Evolutionary conservation across 23 red algal genomes (phyloP).

Genomic region (Gracilaria domingensis): DNA sequence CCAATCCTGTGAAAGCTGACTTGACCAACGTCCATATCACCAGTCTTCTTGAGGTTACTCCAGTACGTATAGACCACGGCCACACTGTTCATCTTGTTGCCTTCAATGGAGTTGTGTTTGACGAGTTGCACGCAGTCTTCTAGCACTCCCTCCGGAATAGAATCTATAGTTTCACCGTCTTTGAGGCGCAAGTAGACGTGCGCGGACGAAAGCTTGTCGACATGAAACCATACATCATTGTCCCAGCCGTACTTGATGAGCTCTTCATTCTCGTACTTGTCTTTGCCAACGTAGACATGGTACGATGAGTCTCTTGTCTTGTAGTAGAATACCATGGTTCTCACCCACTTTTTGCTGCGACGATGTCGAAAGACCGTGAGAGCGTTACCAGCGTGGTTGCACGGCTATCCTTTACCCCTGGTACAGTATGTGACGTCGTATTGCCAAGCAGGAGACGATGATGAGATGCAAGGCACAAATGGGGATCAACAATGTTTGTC

Average conservation of each 20-base stretch:
- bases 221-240: constrained; percentile 97
- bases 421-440: too few species aligned
- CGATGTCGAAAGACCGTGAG: too few species aligned
- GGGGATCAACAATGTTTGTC: too few species aligned
- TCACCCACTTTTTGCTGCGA: neutral
- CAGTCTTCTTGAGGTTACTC: constrained; percentile 91
- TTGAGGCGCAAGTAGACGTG: constrained; percentile 93
- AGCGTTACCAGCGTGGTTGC: too few species aligned
- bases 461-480: too few species aligned
- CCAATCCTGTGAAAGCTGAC: constrained; percentile 85
- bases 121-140: constrained; percentile 89
- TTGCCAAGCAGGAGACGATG: too few species aligned
- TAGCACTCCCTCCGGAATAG: constrained; percentile 77
- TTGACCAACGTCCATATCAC: constrained; percentile 94
- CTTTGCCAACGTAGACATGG: constrained; percentile 84
- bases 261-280: constrained; percentile 95
- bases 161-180: constrained; percentile 78
- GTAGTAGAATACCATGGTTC: constrained; percentile 87
- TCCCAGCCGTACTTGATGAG: constrained; percentile 90
- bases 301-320: constrained; percentile 75
- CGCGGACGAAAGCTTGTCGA: constrained; percentile 94
- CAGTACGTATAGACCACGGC: constrained; percentile 86
- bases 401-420: too few species aligned
- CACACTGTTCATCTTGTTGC: constrained; percentile 84
- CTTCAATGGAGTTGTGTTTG: constrained; percentile 98